phyloP scores from a whole-genome alignment of 2,329 filamentous ascomycete genomes.

The Fusarium domesticum region DNA sequence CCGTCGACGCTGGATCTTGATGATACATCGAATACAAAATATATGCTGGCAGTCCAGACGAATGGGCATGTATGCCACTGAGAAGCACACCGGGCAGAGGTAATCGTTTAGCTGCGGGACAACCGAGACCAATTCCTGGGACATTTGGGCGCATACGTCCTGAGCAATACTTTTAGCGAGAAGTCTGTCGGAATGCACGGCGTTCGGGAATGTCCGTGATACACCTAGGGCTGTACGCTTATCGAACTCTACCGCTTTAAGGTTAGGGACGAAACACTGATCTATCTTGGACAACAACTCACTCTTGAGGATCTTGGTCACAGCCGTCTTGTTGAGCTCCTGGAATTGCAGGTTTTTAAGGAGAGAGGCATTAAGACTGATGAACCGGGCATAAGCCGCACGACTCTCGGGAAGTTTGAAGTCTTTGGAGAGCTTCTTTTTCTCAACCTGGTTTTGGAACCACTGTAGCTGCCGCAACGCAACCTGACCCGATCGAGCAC shows the following conservation, averaged over 20 bases:
- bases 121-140: constrained; percentile 65
- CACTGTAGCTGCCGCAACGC: constrained; percentile 66
- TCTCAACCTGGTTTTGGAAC: constrained; percentile 67
- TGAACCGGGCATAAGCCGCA: constrained; percentile 63
- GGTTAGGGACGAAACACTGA: constrained; percentile 8
- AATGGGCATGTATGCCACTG: constrained; percentile 79
- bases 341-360: constrained; percentile 80
- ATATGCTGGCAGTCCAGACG: constrained; percentile 70
- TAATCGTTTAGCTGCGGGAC: constrained; percentile 85
- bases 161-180: constrained; percentile 68
- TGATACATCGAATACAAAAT: constrained; percentile 80
- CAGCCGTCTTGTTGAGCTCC: constrained; percentile 75
- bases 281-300: constrained; percentile 25
- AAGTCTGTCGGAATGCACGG: constrained; percentile 57
- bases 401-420: constrained; percentile 67
- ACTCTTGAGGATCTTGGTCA: constrained; percentile 85
- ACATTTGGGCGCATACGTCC: constrained; percentile 72
- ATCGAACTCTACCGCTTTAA: constrained; percentile 68
- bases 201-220: constrained; percentile 58
- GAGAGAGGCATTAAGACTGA: constrained; percentile 70
- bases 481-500: constrained; percentile 60
- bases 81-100: constrained; percentile 75
- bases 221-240: constrained; percentile 76
- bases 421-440: constrained; percentile 54
- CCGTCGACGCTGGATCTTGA: constrained; percentile 70